phyloP scores from a whole-genome alignment of 139 green algal species.

The Chlamydomonas schloesseri region DNA sequence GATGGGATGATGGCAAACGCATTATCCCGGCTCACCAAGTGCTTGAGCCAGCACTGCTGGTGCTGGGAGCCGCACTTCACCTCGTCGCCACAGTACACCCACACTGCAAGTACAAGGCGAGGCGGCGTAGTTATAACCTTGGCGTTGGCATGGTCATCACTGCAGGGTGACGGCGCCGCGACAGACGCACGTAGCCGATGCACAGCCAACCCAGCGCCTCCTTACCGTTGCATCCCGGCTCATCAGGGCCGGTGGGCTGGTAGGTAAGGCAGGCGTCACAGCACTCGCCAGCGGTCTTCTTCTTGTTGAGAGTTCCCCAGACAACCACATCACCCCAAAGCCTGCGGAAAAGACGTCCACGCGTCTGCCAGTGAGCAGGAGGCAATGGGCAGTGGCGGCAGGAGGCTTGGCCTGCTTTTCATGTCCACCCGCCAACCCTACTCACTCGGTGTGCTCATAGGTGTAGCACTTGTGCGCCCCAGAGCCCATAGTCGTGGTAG shows the following conservation, averaged over 20 bases:
- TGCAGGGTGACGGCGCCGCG: no score
- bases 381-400: no score
- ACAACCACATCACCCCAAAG: constrained; percentile 86
- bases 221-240: constrained; percentile 80
- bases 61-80: constrained; percentile 67
- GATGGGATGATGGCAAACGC: no score
- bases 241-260: constrained; percentile 57
- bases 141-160: no score
- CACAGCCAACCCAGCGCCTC: neutral
- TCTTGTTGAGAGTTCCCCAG: constrained; percentile 69
- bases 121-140: no score
- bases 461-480: constrained; percentile 50
- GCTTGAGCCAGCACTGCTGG: constrained; percentile 91
- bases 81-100: constrained; percentile 85
- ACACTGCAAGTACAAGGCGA: constrained; percentile 71
- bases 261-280: constrained; percentile 68
- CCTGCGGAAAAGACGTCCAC: constrained; percentile 60
- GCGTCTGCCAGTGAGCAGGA: no score
- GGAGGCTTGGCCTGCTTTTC: neutral
- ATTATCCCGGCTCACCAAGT: constrained; percentile 80
- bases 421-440: no score
- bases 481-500: neutral
- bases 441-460: constrained; percentile 61
- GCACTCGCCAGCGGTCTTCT: constrained; percentile 67
- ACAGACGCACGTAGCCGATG: no score